A percentile compares a stretch with the other conserved stretches of the same genome.
These are phyloP conservation scores for Knoxia roxburghii DNA, from an alignment of 257 asterid species.

Conservation along the genomic window DNA sequence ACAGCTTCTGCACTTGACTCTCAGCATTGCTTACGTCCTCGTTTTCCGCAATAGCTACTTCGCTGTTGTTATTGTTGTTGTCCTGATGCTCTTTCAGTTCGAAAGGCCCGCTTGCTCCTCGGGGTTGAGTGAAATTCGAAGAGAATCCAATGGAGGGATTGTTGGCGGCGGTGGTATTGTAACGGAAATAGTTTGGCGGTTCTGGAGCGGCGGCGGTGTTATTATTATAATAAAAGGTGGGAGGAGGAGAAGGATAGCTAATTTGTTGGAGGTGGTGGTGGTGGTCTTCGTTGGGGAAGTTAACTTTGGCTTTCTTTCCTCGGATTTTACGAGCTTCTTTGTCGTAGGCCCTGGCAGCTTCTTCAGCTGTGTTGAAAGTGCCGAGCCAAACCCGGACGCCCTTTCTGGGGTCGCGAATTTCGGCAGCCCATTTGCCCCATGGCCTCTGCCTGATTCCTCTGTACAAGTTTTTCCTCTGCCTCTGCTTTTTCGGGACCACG, in stretches of 20 bases:
- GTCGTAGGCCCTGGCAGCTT: slow-evolving; percentile 91
- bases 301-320: slow-evolving; percentile 76
- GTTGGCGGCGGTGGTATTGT: background rate
- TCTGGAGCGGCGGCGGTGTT: background rate
- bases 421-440: slow-evolving; percentile 99
- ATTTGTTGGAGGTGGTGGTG: background rate
- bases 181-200: background rate
- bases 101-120: background rate
- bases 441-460: slow-evolving; percentile 89
- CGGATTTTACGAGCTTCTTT: slow-evolving; percentile 78
- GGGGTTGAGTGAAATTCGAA: background rate
- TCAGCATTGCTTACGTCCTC: background rate
- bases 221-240: background rate
- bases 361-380: slow-evolving; percentile 78
- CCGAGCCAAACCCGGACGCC: slow-evolving; percentile 94
- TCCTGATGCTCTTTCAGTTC: no score
- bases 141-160: slow-evolving; percentile 1
- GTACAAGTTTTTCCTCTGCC: slow-evolving; percentile 66
- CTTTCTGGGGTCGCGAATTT: slow-evolving; percentile 89
- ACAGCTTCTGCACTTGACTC: slow-evolving; percentile 48
- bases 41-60: slow-evolving; percentile 12
- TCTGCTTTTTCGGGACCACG: slow-evolving; percentile 21
- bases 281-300: slow-evolving; percentile 57
- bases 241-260: background rate
- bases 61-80: background rate